phyloP scores from a whole-genome alignment of 2,329 filamentous ascomycete genomes.

The Lojkania enalia region DNA sequence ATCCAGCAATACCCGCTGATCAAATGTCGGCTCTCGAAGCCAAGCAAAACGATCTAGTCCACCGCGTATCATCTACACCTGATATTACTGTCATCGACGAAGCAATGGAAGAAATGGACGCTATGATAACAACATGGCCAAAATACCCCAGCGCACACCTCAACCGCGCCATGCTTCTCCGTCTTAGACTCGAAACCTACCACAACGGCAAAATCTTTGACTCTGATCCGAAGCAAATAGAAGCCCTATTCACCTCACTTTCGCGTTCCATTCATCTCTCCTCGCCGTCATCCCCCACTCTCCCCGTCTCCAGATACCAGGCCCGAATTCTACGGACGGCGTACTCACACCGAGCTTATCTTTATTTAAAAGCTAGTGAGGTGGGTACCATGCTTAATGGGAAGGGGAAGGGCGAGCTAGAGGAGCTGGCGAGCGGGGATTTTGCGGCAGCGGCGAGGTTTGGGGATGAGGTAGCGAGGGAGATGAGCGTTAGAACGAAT shows the following conservation, averaged over 20 bases:
- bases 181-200: conserved; percentile 53
- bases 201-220: conserved; percentile 17
- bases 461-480: conserved; percentile 60
- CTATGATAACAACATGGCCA: conserved; percentile 62
- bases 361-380: conserved; percentile 47
- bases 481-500: conserved; percentile 63
- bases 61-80: conserved; percentile 20
- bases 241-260: conserved; percentile 41
- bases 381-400: conserved; percentile 38
- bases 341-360: conserved; percentile 67
- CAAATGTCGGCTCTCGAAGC: conserved; percentile 48
- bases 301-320: conserved; percentile 62
- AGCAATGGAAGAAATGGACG: conserved; percentile 50
- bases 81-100: conserved; percentile 16
- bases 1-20: conserved; percentile 44
- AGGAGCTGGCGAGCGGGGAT: conserved; percentile 59
- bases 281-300: conserved; percentile 44
- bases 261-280: conserved; percentile 61
- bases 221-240: conserved; percentile 14
- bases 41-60: conserved; percentile 51
- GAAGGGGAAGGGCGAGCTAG: conserved; percentile 47
- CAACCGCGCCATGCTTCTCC: conserved; percentile 71
- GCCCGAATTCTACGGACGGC: conserved; percentile 69
- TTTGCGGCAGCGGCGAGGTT: conserved; percentile 59
- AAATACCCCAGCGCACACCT: conserved; percentile 73